Percentiles rank a stretch among this genome's conserved stretches.
These are phyloP conservation scores for Penicilliopsis zonata DNA, from an alignment of 495 filamentous ascomycete genomes.

Conservation along the genomic window DNA sequence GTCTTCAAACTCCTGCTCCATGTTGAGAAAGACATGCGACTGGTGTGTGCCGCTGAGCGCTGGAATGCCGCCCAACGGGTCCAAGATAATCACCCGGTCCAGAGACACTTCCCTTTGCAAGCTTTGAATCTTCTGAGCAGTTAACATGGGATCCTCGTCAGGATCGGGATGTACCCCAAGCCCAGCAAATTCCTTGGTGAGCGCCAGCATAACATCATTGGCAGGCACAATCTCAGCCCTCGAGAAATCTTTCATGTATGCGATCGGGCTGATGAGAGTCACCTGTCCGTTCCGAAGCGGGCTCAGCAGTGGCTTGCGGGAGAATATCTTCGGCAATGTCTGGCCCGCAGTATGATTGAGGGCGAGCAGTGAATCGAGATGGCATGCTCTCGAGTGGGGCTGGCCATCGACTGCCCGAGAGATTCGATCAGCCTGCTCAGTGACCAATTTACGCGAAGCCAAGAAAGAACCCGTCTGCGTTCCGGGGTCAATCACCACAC, in stretches of 20 bases:
- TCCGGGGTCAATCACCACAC: slow-evolving; percentile 68
- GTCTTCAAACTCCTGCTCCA: slow-evolving; percentile 75
- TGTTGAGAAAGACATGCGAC: slow-evolving; percentile 85
- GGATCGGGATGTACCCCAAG: slow-evolving; percentile 24
- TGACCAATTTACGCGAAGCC: slow-evolving; percentile 30
- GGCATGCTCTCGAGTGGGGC: slow-evolving; percentile 51
- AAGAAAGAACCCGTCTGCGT: slow-evolving; percentile 13
- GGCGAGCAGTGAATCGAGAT: slow-evolving; percentile 54
- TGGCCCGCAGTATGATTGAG: slow-evolving; percentile 18
- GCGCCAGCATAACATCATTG: slow-evolving; percentile 57
- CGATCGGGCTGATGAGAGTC: slow-evolving; percentile 63
- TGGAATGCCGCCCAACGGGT: slow-evolving; percentile 81
- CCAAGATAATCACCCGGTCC: slow-evolving; percentile 81
- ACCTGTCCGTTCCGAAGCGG: slow-evolving; percentile 66
- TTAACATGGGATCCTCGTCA: slow-evolving; percentile 33
- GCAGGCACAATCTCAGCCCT: slow-evolving; percentile 41
- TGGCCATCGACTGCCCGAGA: slow-evolving; percentile 57
- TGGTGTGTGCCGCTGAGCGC: slow-evolving; percentile 49
- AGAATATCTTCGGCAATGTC: slow-evolving; percentile 30
- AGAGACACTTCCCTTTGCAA: slow-evolving; percentile 49
- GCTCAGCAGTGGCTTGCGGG: slow-evolving; percentile 49
- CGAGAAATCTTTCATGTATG: slow-evolving; percentile 49
- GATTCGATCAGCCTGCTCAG: slow-evolving; percentile 62
- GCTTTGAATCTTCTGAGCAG: slow-evolving; percentile 27
- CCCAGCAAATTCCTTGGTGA: slow-evolving; percentile 63